These are phyloP conservation scores for Schizothecium vesticola DNA, from an alignment of 495 filamentous ascomycete genomes.

Conservation along the genomic window DNA sequence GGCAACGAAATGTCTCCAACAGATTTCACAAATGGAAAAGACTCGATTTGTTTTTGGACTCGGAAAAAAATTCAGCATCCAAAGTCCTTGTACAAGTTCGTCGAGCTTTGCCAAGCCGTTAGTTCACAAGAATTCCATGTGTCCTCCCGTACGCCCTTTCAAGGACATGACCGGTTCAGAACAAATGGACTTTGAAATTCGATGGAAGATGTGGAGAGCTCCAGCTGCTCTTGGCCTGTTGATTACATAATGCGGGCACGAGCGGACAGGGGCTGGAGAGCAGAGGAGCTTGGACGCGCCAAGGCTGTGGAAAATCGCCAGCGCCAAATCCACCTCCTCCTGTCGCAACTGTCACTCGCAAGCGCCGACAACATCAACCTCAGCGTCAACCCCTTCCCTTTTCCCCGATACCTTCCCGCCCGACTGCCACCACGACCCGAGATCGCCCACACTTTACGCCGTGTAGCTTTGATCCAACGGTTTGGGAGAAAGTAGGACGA, in stretches of 20 bases:
- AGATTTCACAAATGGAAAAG: background rate
- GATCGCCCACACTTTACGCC: background rate
- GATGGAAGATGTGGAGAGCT: background rate
- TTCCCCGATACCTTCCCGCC: background rate
- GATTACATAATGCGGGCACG: slow-evolving; percentile 1
- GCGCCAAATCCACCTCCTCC: background rate
- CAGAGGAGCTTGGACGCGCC: slow-evolving; percentile 1
- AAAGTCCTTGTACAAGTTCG: background rate
- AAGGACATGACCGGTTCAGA: background rate
- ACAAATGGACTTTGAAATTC: background rate
- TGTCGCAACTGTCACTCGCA: background rate
- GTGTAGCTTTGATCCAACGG: background rate
- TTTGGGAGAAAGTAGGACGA: background rate
- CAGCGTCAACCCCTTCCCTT: background rate
- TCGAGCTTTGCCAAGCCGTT: background rate
- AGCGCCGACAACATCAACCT: slow-evolving; percentile 3
- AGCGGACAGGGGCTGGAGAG: background rate
- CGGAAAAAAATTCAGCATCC: background rate
- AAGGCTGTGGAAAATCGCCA: slow-evolving; percentile 1
- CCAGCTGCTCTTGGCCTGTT: background rate
- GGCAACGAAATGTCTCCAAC: background rate
- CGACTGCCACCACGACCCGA: background rate
- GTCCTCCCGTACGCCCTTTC: background rate
- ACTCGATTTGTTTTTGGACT: background rate
- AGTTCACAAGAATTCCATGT: background rate